Evolutionary conservation across 345 rosid genomes (phyloP), one percentile per base, ranked within the genome.

Genomic region (Pistacia atlantica): DNA sequence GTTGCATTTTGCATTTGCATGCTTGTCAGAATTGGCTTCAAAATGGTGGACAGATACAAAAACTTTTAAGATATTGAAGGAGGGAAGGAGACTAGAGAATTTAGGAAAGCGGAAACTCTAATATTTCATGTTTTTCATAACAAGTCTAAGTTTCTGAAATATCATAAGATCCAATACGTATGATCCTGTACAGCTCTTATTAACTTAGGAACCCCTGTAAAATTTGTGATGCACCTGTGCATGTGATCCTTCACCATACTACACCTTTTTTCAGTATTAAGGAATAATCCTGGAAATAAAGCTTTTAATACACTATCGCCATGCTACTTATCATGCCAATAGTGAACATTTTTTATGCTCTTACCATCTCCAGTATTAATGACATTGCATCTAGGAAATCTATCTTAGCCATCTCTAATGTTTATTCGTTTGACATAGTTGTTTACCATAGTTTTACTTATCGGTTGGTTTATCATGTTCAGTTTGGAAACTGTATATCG

Each of bases 371-470:
- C 12, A 13, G 18, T 49, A 13, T 68, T 11, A 12, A 12, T 45
- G 33, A 11, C 11, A 12, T 45, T 25, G 51, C 9, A 5, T 67
- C 45, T n/a, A n/a, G 51, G 4, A 18, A 48, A n/a, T 66, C 25
- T 28, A 11, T 48, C 71, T 49, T 38, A 48, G n/a, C 18, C 71
- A 25, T 22, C 18, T 28, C 35, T 22, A 48, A 63, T 63, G 67
- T 45, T 51, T 68, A 46, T 46, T 37, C n/a, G 16, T 68, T 68
- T 5, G 72, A 51, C 22, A 45, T 22, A 8, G 58, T 6, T 33
- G 66, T 68, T 13, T 35, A 68, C 37, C 58, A 49, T 62, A 25
- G 48, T 25, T 42, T 49, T 68, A 68, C 22, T 68, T 68, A 12
- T 48, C 5, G 12, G 20, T 16, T 67, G 20, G 12, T 10, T 20